These are phyloP conservation scores for Trametes sp. DNA, from an alignment of 1,284 basidiomycete species.

Conservation along the genomic window DNA sequence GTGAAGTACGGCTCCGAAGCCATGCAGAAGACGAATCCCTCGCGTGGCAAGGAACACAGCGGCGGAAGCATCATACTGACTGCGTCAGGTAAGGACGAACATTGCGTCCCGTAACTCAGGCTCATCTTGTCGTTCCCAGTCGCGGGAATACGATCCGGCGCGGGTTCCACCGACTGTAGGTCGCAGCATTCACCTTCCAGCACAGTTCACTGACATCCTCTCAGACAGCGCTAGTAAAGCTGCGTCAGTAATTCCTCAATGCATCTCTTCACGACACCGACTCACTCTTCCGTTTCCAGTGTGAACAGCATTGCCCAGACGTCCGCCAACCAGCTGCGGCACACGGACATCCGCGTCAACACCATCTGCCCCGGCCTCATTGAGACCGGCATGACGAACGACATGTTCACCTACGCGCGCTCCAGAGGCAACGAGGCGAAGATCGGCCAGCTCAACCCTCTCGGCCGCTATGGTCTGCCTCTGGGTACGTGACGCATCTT, in stretches of 20 bases:
- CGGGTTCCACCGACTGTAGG: constrained; percentile 87
- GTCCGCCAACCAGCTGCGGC: constrained; percentile 81
- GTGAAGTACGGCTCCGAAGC: constrained; percentile 86
- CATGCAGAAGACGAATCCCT: constrained; percentile 74
- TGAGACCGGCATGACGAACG: constrained; percentile 87
- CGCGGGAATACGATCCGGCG: constrained; percentile 87
- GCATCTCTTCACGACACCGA: neutral
- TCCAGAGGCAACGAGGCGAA: constrained; percentile 74
- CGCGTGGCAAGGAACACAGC: constrained; percentile 70
- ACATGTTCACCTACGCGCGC: constrained; percentile 80
- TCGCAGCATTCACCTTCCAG: neutral
- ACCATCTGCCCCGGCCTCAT: constrained; percentile 92
- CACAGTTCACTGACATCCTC: constrained; percentile 22
- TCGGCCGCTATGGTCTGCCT: constrained; percentile 80
- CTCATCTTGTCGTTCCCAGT: constrained; percentile 53
- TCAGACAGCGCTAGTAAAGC: constrained; percentile 91
- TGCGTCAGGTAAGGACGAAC: constrained; percentile 69
- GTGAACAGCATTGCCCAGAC: constrained; percentile 90
- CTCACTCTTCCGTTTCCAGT: constrained; percentile 44
- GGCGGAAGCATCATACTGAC: constrained; percentile 91
- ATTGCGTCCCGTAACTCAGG: neutral
- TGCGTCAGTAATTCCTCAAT: constrained; percentile 64
- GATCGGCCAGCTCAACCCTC: constrained; percentile 88
- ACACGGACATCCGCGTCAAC: constrained; percentile 88
- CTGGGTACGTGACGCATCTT: constrained; percentile 60